These are phyloP conservation scores for Metschnikowia peoriensis DNA, from an alignment of 805 yeast genomes.

Conservation along the genomic window DNA sequence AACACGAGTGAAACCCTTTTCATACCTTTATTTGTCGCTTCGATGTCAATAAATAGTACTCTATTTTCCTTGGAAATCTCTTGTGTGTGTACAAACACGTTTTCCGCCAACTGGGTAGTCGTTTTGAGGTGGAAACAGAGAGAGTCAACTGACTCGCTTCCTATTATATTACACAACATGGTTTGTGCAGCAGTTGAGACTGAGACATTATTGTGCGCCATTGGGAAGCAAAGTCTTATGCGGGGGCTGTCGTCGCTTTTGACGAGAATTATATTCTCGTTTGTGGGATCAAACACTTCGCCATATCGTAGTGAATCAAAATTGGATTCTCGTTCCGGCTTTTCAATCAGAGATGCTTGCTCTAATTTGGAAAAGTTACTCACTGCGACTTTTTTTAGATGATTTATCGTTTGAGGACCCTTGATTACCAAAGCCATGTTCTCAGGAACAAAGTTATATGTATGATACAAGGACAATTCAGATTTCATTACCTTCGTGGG, in stretches of 20 bases:
- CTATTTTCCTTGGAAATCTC: slow-evolving; percentile 33
- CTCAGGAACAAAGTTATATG: slow-evolving; percentile 40
- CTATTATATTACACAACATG: slow-evolving; percentile 58
- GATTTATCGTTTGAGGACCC: slow-evolving; percentile 65
- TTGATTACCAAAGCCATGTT: slow-evolving; percentile 58
- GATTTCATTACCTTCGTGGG: slow-evolving; percentile 32
- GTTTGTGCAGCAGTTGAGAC: slow-evolving; percentile 26
- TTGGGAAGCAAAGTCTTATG: slow-evolving; percentile 49
- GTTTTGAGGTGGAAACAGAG: slow-evolving; percentile 40
- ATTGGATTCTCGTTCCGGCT: neutral
- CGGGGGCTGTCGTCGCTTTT: slow-evolving; percentile 11
- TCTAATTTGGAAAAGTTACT: slow-evolving; percentile 4
- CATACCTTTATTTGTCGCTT: slow-evolving; percentile 47
- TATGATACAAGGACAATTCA: slow-evolving; percentile 39
- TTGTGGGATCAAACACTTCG: neutral
- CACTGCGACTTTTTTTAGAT: slow-evolving; percentile 55
- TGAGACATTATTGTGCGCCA: slow-evolving; percentile 10
- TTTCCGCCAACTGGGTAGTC: slow-evolving; percentile 31
- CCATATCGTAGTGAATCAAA: neutral
- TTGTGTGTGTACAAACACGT: slow-evolving; percentile 44
- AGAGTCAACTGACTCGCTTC: slow-evolving; percentile 59
- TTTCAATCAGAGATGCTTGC: neutral
- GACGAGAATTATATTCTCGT: slow-evolving; percentile 4
- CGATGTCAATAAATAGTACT: slow-evolving; percentile 49
- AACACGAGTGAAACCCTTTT: slow-evolving; percentile 34